A percentile compares a stretch with the other conserved stretches of the same genome.
Conservation (phyloP, 176 grass and related monocot species). For the Oryza punctata region DNA sequence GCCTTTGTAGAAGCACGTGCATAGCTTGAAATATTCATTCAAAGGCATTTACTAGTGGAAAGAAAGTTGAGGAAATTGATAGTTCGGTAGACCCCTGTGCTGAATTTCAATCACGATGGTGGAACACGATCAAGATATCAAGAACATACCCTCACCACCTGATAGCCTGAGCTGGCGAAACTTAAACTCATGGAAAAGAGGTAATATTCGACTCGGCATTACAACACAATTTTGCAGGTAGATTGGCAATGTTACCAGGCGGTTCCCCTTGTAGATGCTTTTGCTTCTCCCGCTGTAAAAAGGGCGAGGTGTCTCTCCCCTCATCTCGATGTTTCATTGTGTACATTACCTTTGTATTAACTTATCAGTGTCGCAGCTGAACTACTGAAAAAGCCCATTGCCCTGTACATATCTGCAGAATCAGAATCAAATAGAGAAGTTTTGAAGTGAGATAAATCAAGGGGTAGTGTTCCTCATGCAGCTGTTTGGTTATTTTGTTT, state of each 20-base stretch:
- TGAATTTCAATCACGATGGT: slow-evolving; percentile 9
- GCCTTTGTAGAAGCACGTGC: slow-evolving; percentile 15
- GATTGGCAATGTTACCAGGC: slow-evolving; percentile 10
- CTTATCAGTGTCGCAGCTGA: slow-evolving; percentile 10
- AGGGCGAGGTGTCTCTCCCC: slow-evolving; percentile 37
- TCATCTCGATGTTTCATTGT: slow-evolving; percentile 18
- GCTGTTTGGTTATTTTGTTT: background rate
- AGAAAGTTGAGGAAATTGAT: background rate
- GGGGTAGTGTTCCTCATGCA: background rate
- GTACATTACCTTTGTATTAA: slow-evolving; percentile 40
- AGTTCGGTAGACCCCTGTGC: background rate
- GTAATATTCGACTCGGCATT: background rate
- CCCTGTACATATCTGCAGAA: slow-evolving; percentile 47
- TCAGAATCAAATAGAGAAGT: slow-evolving; percentile 40
- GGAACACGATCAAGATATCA: slow-evolving; percentile 12
- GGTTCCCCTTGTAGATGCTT: slow-evolving; percentile 38
- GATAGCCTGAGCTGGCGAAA: slow-evolving; percentile 7
- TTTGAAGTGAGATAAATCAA: slow-evolving; percentile 20
- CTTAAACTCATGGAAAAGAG: background rate
- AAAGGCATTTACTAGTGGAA: slow-evolving; percentile 21
- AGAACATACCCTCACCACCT: background rate
- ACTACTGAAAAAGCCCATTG: slow-evolving; percentile 9
- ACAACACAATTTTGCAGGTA: slow-evolving; percentile 59
- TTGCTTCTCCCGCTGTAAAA: slow-evolving; percentile 1
- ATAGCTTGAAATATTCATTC: slow-evolving; percentile 26